Evolutionary conservation across 148 eudicot genomes (phyloP), one percentile per base, ranked within the genome.

Genomic region (Heliamphora exappendiculata): DNA sequence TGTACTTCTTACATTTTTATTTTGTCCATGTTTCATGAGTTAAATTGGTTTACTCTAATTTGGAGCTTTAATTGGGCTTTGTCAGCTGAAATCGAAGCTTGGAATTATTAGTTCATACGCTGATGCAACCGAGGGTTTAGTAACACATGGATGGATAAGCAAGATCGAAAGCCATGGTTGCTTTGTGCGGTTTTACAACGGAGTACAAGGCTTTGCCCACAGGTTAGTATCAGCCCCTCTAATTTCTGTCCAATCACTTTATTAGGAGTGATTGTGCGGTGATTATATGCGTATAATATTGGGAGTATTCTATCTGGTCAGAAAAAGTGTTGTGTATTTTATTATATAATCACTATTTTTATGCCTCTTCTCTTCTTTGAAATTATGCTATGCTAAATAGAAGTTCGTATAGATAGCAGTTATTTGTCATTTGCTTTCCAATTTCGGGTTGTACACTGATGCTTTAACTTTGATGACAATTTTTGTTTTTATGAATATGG

Each of bases 101-200:
- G 72, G 76, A 22, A 85, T 91, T 82, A 80, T 95, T 74, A 84
- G 93, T 77, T 89, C 97, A 36, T 89, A 88, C 83, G 80, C 94
- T 81, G 99, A 93, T 82, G 99, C 97, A 29, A 84, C 84, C 74
- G 97, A 89, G 47, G 94, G 97, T 26, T 81, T 95, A 78, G 51
- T 86, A 72, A 93, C 98, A 36, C 98, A 95, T 88, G 97, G 99
- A 50, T 95, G 99, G 99, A 95, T 95, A 70, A 82, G 94, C 58
- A 93, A 88, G 84, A 89, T 95, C 44, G 99, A 95, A 67, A 83
- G 80, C 37, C 91, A 85, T 87, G 94, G 97, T 50, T 95, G 99
- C 82, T 84, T 83, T 88, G 97, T 95, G 54, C 87, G 82, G 55
- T 93, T 95, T 82, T 95, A 91, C 88, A 95, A 95, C 86, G 98